Evolutionary conservation across 106 monocot species (phyloP), one percentile per base, ranked within the genome.

Genomic region (Allium cepa): DNA sequence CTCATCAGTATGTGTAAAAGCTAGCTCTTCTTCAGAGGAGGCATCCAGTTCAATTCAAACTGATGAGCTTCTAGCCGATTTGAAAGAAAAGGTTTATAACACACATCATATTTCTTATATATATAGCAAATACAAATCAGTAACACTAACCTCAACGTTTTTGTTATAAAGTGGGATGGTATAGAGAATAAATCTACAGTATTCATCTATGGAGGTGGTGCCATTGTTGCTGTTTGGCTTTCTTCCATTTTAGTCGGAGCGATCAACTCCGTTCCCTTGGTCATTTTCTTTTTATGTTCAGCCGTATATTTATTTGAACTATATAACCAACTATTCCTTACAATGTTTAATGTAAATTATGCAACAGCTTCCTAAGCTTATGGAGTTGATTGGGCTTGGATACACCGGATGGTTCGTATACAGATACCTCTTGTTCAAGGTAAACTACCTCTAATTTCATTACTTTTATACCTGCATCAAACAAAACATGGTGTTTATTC

Each of bases 391-490:
- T 56, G 94, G 94, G 52, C 82, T 94, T 62, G 90, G 94, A 62
- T 94, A 94, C 85, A 80, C 94, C 0, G 94, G 94, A 49, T 94
- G 94, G 94, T 94, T 94, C 73, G 94, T 94, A 47, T 94, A 94
- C 74, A 84, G 90, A 15, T 94, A 94, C 69, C 79, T 94, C 53
- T 81, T 94, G 17, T 94, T 90, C 73, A 90, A 94, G 94, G 94
- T 94, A 82, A 70, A 13, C 26, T 49, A 36, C 36, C 36, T 36
- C 36, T 36, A 36, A 36, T 36, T 36, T 36, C 36, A 36, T 36
- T 36, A 36, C 36, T 36, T 36, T 22, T 22, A 22, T 22, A 22
- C 22, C 22, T 22, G 1, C 22, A 22, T 22, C 22, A 36, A 36
- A 36, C 36, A 36, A 5, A 36, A 36, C 36, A 36, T 36, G 36